phyloP scores from a whole-genome alignment of 2,329 filamentous ascomycete genomes.

The Pestalotiopsis sp. region DNA sequence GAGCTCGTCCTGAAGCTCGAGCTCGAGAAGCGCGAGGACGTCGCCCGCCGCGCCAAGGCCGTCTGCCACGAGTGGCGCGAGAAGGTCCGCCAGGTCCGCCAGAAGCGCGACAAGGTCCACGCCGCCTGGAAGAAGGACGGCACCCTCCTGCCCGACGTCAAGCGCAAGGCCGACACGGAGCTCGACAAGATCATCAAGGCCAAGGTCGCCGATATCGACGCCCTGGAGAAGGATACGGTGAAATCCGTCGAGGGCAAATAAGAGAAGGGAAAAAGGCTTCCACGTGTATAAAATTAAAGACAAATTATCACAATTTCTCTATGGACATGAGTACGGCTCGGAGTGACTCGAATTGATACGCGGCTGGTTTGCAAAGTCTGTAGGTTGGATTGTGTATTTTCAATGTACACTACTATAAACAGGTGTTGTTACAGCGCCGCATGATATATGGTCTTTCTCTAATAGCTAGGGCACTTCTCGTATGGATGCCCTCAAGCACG shows the following conservation, averaged over 20 bases:
- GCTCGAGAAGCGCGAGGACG: conserved; percentile 49
- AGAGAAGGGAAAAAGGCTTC: background rate
- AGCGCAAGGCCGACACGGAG: conserved; percentile 41
- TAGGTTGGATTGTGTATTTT: background rate
- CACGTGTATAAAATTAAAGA: background rate
- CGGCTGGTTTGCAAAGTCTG: background rate
- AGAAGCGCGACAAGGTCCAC: conserved; percentile 48
- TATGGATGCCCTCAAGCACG: conserved; percentile 14
- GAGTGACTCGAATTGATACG: background rate
- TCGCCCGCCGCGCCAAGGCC: conserved; percentile 43
- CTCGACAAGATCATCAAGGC: conserved; percentile 46
- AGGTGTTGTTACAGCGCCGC: conserved; percentile 21
- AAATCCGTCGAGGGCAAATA: conserved; percentile 29
- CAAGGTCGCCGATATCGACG: conserved; percentile 49
- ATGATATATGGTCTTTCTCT: conserved; percentile 14
- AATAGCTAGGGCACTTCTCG: background rate
- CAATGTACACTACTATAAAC: conserved; percentile 23
- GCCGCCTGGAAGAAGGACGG: conserved; percentile 49
- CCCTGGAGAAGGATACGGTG: conserved; percentile 48
- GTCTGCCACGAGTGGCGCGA: conserved; percentile 52
- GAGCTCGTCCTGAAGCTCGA: conserved; percentile 57
- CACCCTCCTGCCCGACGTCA: conserved; percentile 43
- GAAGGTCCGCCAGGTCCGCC: conserved; percentile 45
- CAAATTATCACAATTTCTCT: background rate
- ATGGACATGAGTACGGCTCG: too few relatives aligned